Evolutionary conservation across 2,329 filamentous ascomycete species (phyloP).

Genomic region (Phaeosphaeriaceae sp.): DNA sequence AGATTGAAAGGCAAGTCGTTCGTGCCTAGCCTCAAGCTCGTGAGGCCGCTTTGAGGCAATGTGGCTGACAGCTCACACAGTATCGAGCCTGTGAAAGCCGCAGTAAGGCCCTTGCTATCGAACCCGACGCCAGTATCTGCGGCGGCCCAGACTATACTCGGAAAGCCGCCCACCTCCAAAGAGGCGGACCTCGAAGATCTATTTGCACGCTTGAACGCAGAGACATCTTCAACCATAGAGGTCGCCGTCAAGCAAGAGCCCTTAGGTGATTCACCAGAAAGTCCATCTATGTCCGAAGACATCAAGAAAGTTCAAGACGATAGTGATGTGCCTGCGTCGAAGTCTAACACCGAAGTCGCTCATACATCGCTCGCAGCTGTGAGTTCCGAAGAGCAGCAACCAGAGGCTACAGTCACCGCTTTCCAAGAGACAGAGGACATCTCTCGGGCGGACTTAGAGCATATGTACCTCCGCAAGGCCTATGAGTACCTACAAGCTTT

Average conservation of each 20-base stretch:
- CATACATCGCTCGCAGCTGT: background rate
- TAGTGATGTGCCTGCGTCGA: background rate
- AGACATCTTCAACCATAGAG: background rate
- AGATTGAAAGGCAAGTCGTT: conserved; percentile 21
- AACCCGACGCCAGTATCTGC: background rate
- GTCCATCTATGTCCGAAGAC: conserved; percentile 11
- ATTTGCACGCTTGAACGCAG: conserved; percentile 25
- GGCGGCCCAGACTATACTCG: conserved; percentile 5
- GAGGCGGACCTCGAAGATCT: conserved; percentile 23
- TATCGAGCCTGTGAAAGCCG: background rate
- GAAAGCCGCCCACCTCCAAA: background rate
- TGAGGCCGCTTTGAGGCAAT: no score
- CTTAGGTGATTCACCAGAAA: conserved; percentile 2
- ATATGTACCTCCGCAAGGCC: conserved; percentile 25
- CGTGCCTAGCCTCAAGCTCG: conserved; percentile 1
- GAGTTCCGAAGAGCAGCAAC: background rate
- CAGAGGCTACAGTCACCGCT: background rate
- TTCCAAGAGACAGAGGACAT: background rate
- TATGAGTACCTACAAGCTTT: conserved; percentile 21
- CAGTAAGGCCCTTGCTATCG: background rate
- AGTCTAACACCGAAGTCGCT: background rate
- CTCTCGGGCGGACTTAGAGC: conserved; percentile 15
- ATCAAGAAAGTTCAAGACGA: no score
- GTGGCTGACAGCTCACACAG: background rate
- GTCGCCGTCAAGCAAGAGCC: background rate